Conservation (phyloP, 202 grass and related monocot genomes). For the Sporobolus alterniflorus region DNA sequence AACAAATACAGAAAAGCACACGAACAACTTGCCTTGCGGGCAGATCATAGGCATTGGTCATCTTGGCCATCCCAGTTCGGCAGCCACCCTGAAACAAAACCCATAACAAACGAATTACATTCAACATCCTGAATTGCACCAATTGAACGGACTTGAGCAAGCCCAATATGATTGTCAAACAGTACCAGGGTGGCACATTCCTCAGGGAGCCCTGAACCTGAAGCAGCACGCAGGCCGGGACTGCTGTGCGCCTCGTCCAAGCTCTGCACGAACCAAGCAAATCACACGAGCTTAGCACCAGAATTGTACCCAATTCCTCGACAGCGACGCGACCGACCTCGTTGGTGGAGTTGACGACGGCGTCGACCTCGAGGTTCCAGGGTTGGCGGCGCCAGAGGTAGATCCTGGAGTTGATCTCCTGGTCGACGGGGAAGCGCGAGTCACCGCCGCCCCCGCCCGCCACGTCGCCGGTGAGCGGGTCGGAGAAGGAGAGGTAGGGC, state of each 20-base stretch:
- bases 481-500: slow-evolving; percentile 55
- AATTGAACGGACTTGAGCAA: background rate
- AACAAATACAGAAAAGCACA: slow-evolving; percentile 8
- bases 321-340: slow-evolving; percentile 54
- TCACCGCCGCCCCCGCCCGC: background rate
- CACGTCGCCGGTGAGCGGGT: slow-evolving; percentile 50
- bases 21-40: slow-evolving; percentile 63
- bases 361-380: slow-evolving; percentile 89
- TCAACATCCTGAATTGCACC: background rate
- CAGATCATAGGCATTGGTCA: slow-evolving; percentile 87
- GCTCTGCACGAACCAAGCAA: slow-evolving; percentile 52
- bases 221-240: slow-evolving; percentile 68
- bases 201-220: slow-evolving; percentile 68
- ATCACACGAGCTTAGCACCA: background rate
- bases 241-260: slow-evolving; percentile 90
- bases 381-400: slow-evolving; percentile 83
- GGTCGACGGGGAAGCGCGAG: slow-evolving; percentile 75
- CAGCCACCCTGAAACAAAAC: slow-evolving; percentile 68
- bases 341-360: slow-evolving; percentile 90
- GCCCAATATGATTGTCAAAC: background rate
- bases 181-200: slow-evolving; percentile 89
- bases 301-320: background rate
- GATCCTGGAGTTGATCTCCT: slow-evolving; percentile 88
- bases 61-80: slow-evolving; percentile 87
- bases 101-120: background rate